Evolutionary conservation across 1,284 basidiomycete genomes (phyloP), one percentile per base, ranked within the genome.

Genomic region (Puccinia hordei): DNA sequence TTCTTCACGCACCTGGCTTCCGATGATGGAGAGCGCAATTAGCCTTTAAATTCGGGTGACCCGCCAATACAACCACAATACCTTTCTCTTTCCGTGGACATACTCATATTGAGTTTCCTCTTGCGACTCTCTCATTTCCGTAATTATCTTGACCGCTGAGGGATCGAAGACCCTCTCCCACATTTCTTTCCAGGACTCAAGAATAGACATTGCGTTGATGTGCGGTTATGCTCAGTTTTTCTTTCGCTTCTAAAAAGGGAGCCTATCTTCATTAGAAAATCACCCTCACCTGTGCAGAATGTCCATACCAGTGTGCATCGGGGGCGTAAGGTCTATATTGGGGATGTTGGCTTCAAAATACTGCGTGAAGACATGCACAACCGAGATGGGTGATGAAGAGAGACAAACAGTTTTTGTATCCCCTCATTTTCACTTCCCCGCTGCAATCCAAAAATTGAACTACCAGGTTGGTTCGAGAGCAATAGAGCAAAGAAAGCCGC

Each of bases 21-120:
- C 17, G 61, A 65, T 22, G 1, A 35, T 35, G 3, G 4, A 27
- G 19, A 35, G 61, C 30, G 1, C 33, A 30, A 61, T 61, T 22
- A 35, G 9, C 22, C n/a, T 69, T 73, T 19, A 73, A 57, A 73
- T 46, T 1, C 71, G 71, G 41, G 51, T 73, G n/a, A 73, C 71
- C n/a, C 51, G 35, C 71, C 71, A 73, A 73, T 57, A 53, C 24
- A 73, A 35, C 71, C 71, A 73, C 71, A 73, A 73, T 10, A 73
- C 53, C 71, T 73, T 73, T 57, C 53, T 38, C 2, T 41, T 73
- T 53, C 49, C 49, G 53, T 73, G 71, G 27, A 73, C 35, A 30
- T 53, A 73, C 53, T 73, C 53, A 22, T 33, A 73, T 57, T 57
- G 71, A 73, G 71, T 73, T 38, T 38, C 30, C n/a, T 53, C 46